Percentiles rank a stretch among this genome's conserved stretches.
These are phyloP conservation scores for Capsicum rhomboideum DNA, from an alignment of 257 asterid species.

Conservation along the genomic window DNA sequence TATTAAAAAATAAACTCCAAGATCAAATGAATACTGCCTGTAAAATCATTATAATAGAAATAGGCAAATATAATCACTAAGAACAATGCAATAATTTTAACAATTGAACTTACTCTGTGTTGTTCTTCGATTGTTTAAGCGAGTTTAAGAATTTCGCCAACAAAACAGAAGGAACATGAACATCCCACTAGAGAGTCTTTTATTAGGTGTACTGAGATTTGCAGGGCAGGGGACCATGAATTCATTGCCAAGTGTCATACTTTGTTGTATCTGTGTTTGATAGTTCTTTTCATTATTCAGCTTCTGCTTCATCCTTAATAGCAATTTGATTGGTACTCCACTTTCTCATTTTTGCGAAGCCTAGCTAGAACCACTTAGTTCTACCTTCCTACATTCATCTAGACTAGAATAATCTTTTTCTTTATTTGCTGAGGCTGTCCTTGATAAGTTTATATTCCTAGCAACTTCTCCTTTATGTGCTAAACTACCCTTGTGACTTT, in stretches of 20 bases:
- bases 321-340: not conserved
- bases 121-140: too few relatives aligned
- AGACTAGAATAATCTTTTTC: not conserved
- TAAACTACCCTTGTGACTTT: not conserved
- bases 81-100: too few relatives aligned
- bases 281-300: constrained; percentile 16
- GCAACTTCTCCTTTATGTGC: not conserved
- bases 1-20: too few relatives aligned
- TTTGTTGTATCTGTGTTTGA: constrained; percentile 2
- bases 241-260: constrained; percentile 28
- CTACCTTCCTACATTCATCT: not conserved
- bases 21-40: too few relatives aligned
- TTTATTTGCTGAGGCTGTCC: not conserved
- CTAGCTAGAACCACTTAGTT: not conserved
- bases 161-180: not conserved
- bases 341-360: not conserved
- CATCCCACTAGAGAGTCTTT: constrained; percentile 35
- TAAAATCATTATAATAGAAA: too few relatives aligned
- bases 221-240: constrained; percentile 54
- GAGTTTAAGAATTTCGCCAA: not conserved
- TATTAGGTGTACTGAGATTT: constrained; percentile 35
- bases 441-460: not conserved
- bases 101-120: too few relatives aligned
- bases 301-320: not conserved
- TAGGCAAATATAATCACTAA: too few relatives aligned